These are phyloP conservation scores for Camellia granthamiana DNA, from an alignment of 148 eudicot species.

Conservation along the genomic window DNA sequence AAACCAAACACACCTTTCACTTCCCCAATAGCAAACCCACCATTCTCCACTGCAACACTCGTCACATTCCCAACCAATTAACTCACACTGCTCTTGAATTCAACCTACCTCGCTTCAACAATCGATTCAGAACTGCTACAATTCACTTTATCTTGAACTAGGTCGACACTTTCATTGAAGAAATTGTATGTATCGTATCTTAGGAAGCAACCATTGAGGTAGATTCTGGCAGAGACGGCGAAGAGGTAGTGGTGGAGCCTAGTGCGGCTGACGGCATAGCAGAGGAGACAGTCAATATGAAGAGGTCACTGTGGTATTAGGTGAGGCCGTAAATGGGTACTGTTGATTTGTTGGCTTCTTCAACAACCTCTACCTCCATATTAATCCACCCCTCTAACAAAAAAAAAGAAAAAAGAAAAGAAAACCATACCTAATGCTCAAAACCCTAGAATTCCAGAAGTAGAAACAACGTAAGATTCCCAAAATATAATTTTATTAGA, in stretches of 20 bases:
- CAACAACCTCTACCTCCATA: too few relatives aligned
- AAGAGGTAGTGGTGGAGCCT: constrained; percentile 45
- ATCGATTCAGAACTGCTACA: constrained; percentile 16
- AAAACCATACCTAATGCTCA: too few relatives aligned
- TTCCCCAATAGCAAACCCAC: constrained; percentile 30
- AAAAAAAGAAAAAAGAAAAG: too few relatives aligned
- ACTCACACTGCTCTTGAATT: constrained; percentile 21
- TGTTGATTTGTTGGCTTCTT: not conserved
- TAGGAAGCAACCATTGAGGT: constrained; percentile 51
- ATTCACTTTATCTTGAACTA: constrained; percentile 22
- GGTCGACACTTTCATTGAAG: constrained; percentile 27
- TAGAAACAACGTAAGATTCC: too few relatives aligned
- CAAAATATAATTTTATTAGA: too few relatives aligned
- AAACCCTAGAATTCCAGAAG: too few relatives aligned
- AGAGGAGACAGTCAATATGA: constrained; percentile 41
- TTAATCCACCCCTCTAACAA: too few relatives aligned
- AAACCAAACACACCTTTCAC: constrained; percentile 42
- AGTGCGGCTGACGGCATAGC: constrained; percentile 49
- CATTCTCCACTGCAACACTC: constrained; percentile 21
- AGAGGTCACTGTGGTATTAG: constrained; percentile 39
- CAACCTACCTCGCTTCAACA: constrained; percentile 2
- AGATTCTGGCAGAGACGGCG: constrained; percentile 27
- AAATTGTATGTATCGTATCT: constrained; percentile 39
- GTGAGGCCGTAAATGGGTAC: constrained; percentile 29
- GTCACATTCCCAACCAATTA: constrained; percentile 34